Evolutionary conservation across 371 early-diverging fungal genomes (phyloP), one percentile per base, ranked within the genome.

Genomic region (Actinomucor elegans): DNA sequence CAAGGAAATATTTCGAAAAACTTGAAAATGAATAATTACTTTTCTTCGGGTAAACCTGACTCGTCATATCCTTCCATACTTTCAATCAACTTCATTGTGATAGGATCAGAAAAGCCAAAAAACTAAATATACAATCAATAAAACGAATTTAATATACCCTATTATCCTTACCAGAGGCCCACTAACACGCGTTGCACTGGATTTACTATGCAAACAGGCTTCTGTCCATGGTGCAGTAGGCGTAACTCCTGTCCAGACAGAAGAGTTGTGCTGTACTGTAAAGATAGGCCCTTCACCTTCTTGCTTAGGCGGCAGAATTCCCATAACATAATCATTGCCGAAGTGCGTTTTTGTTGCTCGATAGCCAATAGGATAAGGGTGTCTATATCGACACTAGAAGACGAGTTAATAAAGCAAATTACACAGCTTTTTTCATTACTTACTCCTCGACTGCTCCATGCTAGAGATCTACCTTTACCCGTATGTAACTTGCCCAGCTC

Each of bases 1-100:
- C 95, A 1, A 71, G 91, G 57, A 80, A 75, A 54, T 92, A 93
- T 64, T 96, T 96, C 74, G 88, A 89, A 52, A 85, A 85, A 50
- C 79, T 96, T 48, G 93, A 94, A 48, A 23, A 55, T 20, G 52
- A n/a, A n/a, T n/a, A n/a, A n/a, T n/a, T n/a, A n/a, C n/a, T 46
- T 35, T 49, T 42, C 32, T 52, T 64, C 69, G 15, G 72, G 63
- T 38, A 54, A 31, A 7, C 55, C 42, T 46, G 65, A 50, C 40
- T 57, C 27, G 14, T 63, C 56, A 46, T 77, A 77, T 18, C 64
- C 66, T 21, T 71, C 61, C 68, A 77, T 61, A 11, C 33, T 47
- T 46, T 68, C 66, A 50, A 73, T 67, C 40, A 73, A 27, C 4
- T 43, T 55, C 65, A 75, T 72, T 11, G 77, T 77, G 8, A 73